These are phyloP conservation scores for Draba incana DNA, from an alignment of 345 rosid species.

Conservation along the genomic window DNA sequence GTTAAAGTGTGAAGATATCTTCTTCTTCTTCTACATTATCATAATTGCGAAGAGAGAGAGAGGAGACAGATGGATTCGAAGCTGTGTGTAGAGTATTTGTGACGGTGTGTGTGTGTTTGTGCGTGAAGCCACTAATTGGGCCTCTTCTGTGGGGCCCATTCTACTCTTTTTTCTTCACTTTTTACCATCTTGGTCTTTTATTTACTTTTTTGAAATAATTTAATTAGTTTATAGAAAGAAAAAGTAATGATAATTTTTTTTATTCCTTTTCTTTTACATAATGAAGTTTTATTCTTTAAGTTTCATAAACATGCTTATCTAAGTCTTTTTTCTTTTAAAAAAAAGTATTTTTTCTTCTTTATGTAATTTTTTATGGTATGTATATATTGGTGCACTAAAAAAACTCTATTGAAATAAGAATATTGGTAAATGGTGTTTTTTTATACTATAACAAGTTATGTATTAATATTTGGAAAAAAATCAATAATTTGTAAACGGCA, in stretches of 20 bases:
- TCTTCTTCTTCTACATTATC: slow-evolving; percentile 36
- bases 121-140: slow-evolving; percentile 46
- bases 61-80: slow-evolving; percentile 41
- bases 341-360: background rate
- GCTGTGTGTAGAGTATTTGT: slow-evolving; percentile 39
- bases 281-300: slow-evolving; percentile 17
- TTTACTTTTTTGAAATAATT: slow-evolving; percentile 21
- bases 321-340: too few species aligned
- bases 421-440: background rate
- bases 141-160: slow-evolving; percentile 42
- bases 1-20: slow-evolving; percentile 43
- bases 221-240: slow-evolving; percentile 3
- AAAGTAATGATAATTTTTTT: background rate
- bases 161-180: background rate
- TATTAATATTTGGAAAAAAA: too few species aligned
- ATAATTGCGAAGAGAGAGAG: slow-evolving; percentile 31
- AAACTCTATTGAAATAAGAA: background rate
- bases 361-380: background rate
- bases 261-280: too few species aligned
- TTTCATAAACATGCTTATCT: background rate
- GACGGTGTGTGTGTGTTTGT: slow-evolving; percentile 40
- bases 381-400: background rate
- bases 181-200: slow-evolving; percentile 14
- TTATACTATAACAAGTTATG: too few species aligned
- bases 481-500: background rate